These are phyloP conservation scores for Alopecurus myosuroides DNA, from an alignment of 176 grass and related monocot genomes.

Conservation along the genomic window DNA sequence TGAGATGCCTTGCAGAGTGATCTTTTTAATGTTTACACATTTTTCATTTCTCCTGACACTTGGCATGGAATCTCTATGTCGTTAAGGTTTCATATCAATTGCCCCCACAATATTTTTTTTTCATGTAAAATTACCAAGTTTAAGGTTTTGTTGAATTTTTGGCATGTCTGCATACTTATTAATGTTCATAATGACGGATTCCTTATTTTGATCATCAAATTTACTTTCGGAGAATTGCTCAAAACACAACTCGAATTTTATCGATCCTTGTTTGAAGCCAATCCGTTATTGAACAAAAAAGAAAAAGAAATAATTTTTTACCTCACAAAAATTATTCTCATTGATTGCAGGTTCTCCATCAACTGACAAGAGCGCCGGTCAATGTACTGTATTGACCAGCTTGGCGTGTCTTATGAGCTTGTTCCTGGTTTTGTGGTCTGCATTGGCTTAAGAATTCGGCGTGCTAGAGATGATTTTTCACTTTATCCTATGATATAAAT, in stretches of 20 bases:
- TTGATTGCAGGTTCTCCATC: constrained; percentile 23
- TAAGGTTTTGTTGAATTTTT: not conserved
- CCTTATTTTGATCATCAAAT: not conserved
- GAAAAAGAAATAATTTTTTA: not conserved
- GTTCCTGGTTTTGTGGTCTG: constrained; percentile 33
- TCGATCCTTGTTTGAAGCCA: not conserved
- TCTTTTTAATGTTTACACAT: not conserved
- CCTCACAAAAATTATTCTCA: not conserved
- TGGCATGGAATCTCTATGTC: not conserved
- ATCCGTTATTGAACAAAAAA: not conserved
- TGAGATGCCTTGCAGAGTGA: not conserved
- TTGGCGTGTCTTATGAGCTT: constrained; percentile 24
- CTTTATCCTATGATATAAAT: constrained; percentile 2
- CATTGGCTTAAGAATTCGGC: constrained; percentile 11
- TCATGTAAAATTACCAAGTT: not conserved
- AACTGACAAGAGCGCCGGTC: constrained; percentile 4
- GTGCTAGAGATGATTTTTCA: not conserved
- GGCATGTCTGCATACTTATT: no score
- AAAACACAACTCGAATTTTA: not conserved
- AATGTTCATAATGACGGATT: not conserved
- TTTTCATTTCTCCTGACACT: not conserved
- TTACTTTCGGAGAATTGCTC: not conserved
- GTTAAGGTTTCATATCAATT: not conserved
- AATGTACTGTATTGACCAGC: not conserved
- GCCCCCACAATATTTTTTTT: not conserved